Evolutionary conservation across 176 grass and related monocot species (phyloP), one percentile per base, ranked within the genome.

Genomic region (Leersia perrieri): DNA sequence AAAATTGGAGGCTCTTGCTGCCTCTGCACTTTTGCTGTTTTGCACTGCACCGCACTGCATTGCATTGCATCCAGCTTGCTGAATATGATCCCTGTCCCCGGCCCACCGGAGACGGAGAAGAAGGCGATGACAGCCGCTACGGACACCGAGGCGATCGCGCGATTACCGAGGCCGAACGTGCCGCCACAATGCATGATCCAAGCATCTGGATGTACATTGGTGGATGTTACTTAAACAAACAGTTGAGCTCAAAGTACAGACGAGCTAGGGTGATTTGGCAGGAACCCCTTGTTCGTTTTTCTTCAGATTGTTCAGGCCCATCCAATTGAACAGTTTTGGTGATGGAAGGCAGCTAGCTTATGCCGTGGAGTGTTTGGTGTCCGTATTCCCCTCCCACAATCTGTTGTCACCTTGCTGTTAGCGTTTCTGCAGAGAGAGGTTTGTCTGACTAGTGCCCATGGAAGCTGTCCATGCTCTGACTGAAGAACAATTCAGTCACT

Each of bases 341-440:
- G 35, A 34, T 32, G 49, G 78, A 81, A 38, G n/a, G 45, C 33
- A 39, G 68, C 68, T 72, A 39, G 68, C 68, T 72, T 68, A 82
- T 60, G 82, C 12, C 29, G 40, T 74, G 60, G 47, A 75, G 28
- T 16, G 20, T 35, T 23, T 32, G 26, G 10, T 38, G 39, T 11
- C 23, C n/a, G 23, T 68, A 14, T 6, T 80, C 20, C 12, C 20
- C 12, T 87, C 32, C 66, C 73, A 33, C 76, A 22, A 65, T 49
- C 35, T 68, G 14, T 76, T 82, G 72, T 35, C 72, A 29, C 38
- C 63, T 75, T 20, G 71, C 18, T 63, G 31, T 77, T 65, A 32
- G 11, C 65, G 26, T 72, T 53, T 71, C 13, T 57, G 41, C 60
- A 22, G 29, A 25, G 60, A 22, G 36, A 34, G 61, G 22, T 27